phyloP scores from a whole-genome alignment of 805 yeast genomes.

The Metschnikowia noctiluminum region DNA sequence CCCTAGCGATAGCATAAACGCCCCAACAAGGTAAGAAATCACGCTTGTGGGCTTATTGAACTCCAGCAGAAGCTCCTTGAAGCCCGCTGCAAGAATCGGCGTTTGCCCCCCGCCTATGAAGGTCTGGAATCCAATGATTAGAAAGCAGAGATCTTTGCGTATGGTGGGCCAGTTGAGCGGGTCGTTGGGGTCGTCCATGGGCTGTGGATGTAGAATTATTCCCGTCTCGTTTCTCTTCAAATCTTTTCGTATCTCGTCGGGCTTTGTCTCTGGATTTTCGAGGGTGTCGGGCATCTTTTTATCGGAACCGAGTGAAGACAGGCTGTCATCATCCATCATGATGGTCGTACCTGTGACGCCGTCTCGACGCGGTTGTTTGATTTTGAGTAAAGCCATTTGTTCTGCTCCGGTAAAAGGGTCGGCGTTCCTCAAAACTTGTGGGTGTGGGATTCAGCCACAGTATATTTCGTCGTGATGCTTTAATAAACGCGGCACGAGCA shows the following conservation, averaged over 20 bases:
- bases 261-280: no score
- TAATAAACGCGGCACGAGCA: no score
- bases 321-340: conserved; percentile 28
- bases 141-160: conserved; percentile 52
- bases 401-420: no score
- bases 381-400: conserved; percentile 27
- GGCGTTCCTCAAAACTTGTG: no score
- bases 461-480: no score
- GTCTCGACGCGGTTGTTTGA: conserved; percentile 37
- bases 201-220: conserved; percentile 56
- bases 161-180: conserved; percentile 65
- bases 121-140: conserved; percentile 53
- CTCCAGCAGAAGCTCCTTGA: conserved; percentile 38
- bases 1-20: conserved; percentile 55
- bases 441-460: no score
- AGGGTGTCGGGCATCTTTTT: no score
- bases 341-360: conserved; percentile 50
- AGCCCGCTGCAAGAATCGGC: conserved; percentile 58
- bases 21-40: conserved; percentile 55
- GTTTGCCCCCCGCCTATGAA: conserved; percentile 63
- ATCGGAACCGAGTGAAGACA: neutral
- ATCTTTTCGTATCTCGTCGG: conserved; percentile 8
- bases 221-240: conserved; percentile 48
- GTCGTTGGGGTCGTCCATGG: conserved; percentile 59
- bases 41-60: conserved; percentile 41